Percentiles rank a stretch among this genome's conserved stretches.
Evolutionary conservation across 345 rosid species (phyloP).

Genomic region (rapeseed (Brassica napus)): DNA sequence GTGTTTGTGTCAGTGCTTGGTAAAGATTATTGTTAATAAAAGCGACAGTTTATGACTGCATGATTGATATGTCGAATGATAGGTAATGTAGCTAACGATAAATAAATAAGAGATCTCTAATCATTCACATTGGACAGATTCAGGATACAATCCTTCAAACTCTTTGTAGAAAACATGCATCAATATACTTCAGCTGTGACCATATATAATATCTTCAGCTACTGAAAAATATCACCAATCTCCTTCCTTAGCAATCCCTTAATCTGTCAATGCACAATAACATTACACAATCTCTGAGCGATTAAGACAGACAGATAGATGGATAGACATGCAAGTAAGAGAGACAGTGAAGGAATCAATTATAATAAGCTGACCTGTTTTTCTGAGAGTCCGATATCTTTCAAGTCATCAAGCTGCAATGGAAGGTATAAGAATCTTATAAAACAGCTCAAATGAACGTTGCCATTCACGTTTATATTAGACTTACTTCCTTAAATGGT

Average conservation of each 20-base stretch:
- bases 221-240: slow-evolving; percentile 18
- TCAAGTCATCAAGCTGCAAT: slow-evolving; percentile 2
- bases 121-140: not conserved
- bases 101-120: not conserved
- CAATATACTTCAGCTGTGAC: not conserved
- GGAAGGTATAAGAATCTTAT: not conserved
- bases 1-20: slow-evolving; percentile 1
- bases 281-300: not conserved
- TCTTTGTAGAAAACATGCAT: not conserved
- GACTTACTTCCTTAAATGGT: slow-evolving; percentile 61
- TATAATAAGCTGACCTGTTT: not conserved
- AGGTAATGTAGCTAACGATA: not conserved
- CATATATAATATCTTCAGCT: slow-evolving; percentile 2
- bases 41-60: not conserved
- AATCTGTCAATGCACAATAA: slow-evolving; percentile 15
- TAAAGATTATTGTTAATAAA: not conserved
- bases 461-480: not conserved
- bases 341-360: not conserved
- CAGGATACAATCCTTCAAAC: slow-evolving; percentile 1
- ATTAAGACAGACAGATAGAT: not conserved
- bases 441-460: not conserved
- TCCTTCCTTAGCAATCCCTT: slow-evolving; percentile 36
- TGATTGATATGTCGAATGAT: not conserved
- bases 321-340: not conserved
- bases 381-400: not conserved